Conservation (phyloP, 2,329 filamentous ascomycete genomes). For the Colletotrichum limetticola region DNA sequence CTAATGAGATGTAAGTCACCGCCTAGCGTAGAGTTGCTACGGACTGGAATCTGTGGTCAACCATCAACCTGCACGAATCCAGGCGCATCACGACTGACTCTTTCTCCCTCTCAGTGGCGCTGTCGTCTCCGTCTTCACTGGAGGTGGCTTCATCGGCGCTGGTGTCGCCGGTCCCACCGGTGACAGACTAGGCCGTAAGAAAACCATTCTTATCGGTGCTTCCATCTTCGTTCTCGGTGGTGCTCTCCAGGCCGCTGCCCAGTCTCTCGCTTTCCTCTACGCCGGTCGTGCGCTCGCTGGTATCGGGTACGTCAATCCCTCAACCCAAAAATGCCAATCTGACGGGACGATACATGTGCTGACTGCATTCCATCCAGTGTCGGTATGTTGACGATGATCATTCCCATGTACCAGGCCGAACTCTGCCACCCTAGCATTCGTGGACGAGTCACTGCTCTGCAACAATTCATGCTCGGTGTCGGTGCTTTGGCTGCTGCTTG, state of each 20-base stretch:
- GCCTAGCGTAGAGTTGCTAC: no score
- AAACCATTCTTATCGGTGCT: conserved; percentile 78
- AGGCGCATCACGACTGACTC: not conserved
- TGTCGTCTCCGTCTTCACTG: conserved; percentile 83
- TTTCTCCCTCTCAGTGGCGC: conserved; percentile 60
- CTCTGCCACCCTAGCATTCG: conserved; percentile 82
- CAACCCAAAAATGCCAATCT: not conserved
- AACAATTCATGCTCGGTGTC: conserved; percentile 86
- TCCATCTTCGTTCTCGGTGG: conserved; percentile 79
- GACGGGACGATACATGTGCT: not conserved
- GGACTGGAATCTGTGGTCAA: not conserved
- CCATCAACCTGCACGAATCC: not conserved
- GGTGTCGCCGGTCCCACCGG: conserved; percentile 70
- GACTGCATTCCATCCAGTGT: conserved; percentile 49
- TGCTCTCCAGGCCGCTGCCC: conserved; percentile 76
- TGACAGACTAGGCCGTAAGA: conserved; percentile 74
- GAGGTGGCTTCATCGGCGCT: conserved; percentile 79
- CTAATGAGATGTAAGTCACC: conserved; percentile 49
- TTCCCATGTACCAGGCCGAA: conserved; percentile 80
- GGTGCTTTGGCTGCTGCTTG: conserved; percentile 78
- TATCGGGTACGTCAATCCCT: conserved; percentile 51
- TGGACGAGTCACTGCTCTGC: conserved; percentile 78
- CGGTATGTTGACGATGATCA: conserved; percentile 51
- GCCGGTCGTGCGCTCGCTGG: conserved; percentile 77
- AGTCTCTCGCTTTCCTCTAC: conserved; percentile 69